A percentile compares a stretch with the other conserved stretches of the same genome.
Evolutionary conservation across 2,329 filamentous ascomycete genomes (phyloP).

Genomic region (Alternaria gansuensis): DNA sequence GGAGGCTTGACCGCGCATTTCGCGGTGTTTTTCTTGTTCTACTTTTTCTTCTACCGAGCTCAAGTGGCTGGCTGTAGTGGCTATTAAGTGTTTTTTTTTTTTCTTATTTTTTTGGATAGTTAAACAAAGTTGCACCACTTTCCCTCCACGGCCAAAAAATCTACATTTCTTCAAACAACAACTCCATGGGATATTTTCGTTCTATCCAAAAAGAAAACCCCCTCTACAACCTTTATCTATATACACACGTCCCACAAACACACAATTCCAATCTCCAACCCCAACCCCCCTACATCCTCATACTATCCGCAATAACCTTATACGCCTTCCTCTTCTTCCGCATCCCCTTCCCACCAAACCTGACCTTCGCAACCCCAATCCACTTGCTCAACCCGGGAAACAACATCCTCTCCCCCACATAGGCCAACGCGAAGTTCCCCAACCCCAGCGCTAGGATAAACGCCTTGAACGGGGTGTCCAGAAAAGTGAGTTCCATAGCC

Average conservation of each 20-base stretch:
- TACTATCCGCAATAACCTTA: slow-evolving; percentile 70
- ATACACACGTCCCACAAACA: no score
- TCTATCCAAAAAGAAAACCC: no score
- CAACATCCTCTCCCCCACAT: slow-evolving; percentile 74
- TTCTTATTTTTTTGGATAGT: no score
- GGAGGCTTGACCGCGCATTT: no score
- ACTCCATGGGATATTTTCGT: no score
- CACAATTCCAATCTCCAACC: no score
- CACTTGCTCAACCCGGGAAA: slow-evolving; percentile 73
- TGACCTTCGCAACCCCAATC: slow-evolving; percentile 69
- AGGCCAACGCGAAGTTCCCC: slow-evolving; percentile 73
- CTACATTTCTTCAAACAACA: no score
- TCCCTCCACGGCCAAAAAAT: no score
- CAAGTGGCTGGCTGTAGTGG: no score
- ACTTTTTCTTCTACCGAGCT: neutral
- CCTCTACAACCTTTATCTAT: no score
- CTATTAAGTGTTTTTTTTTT: neutral
- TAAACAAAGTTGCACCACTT: no score
- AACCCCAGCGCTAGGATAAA: slow-evolving; percentile 76
- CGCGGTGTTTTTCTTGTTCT: neutral
- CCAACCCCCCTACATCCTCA: slow-evolving; percentile 34
- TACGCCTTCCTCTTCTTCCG: slow-evolving; percentile 86
- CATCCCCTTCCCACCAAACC: slow-evolving; percentile 62
- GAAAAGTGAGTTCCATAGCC: slow-evolving; percentile 85
- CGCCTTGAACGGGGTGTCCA: slow-evolving; percentile 75